Percentiles rank a stretch among this genome's conserved stretches.
phyloP scores from a whole-genome alignment of 2,329 filamentous ascomycete genomes.

The Colletotrichum agaves region DNA sequence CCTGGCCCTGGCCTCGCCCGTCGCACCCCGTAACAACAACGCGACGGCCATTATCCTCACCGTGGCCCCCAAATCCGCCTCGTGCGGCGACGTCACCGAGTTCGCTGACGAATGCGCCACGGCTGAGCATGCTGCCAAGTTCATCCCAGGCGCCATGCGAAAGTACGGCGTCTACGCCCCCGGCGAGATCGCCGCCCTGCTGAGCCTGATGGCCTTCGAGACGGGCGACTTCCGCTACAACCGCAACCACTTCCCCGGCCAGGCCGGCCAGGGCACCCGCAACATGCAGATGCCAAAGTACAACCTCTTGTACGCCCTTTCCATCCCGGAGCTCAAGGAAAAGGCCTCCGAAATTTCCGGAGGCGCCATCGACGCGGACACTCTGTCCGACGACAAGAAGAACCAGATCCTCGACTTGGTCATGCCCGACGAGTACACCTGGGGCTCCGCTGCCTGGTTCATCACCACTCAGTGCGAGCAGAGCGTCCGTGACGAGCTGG shows the following conservation, averaged over 20 bases:
- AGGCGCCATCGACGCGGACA: conserved; percentile 42
- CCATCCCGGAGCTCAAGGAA: conserved; percentile 50
- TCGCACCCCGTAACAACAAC: conserved; percentile 28
- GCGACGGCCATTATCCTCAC: conserved; percentile 55
- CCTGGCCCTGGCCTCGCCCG: conserved; percentile 41
- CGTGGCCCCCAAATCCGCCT: conserved; percentile 67
- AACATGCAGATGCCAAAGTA: conserved; percentile 62
- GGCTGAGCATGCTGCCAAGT: conserved; percentile 68
- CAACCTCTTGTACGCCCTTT: conserved; percentile 61
- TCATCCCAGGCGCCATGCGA: conserved; percentile 65
- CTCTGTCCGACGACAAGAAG: conserved; percentile 45
- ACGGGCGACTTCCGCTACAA: conserved; percentile 76
- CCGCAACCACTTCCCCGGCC: conserved; percentile 66
- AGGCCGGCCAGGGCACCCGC: conserved; percentile 76
- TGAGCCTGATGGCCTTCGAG: conserved; percentile 79
- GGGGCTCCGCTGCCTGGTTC: conserved; percentile 65
- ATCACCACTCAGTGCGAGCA: conserved; percentile 55
- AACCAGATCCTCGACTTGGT: conserved; percentile 58
- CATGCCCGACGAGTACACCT: conserved; percentile 62
- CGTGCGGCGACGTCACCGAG: conserved; percentile 59
- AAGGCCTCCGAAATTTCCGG: conserved; percentile 45
- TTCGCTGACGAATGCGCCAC: conserved; percentile 71
- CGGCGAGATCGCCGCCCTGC: conserved; percentile 74
- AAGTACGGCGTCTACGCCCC: conserved; percentile 64
- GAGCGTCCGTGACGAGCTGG: conserved; percentile 48